Evolutionary conservation across 805 yeast species (phyloP).

Genomic region (Candida methanosorbosa): DNA sequence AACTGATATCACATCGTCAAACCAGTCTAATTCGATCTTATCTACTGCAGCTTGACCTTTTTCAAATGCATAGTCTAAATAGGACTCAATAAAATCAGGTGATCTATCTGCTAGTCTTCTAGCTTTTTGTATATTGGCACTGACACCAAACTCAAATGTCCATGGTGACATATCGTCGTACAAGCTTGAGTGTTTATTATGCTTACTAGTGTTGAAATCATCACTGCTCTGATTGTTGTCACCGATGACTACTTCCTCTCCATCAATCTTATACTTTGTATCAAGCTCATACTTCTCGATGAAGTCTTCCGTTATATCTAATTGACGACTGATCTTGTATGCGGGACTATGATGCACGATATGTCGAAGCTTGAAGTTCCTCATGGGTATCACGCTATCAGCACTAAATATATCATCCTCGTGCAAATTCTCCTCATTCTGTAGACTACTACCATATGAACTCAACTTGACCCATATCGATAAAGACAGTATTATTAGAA

Average conservation of each 20-base stretch:
- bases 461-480: no score
- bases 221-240: neutral
- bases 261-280: no score
- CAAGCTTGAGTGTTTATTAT: neutral
- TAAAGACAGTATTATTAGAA: no score
- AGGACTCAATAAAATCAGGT: constrained; percentile 61
- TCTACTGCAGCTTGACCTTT: constrained; percentile 28
- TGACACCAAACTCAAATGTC: constrained; percentile 10
- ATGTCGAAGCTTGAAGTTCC: neutral
- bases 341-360: neutral
- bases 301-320: constrained; percentile 40
- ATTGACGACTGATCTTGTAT: neutral
- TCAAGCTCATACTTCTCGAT: constrained; percentile 10
- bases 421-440: no score
- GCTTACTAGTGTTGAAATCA: no score
- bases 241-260: neutral
- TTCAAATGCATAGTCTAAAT: constrained; percentile 45
- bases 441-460: no score
- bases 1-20: constrained; percentile 36
- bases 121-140: constrained; percentile 6
- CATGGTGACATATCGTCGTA: constrained; percentile 8
- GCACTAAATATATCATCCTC: no score
- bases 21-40: constrained; percentile 55
- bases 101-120: constrained; percentile 35
- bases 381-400: no score